Evolutionary conservation across 352 stramenopile species (phyloP).

Genomic region (Albugo candida): DNA sequence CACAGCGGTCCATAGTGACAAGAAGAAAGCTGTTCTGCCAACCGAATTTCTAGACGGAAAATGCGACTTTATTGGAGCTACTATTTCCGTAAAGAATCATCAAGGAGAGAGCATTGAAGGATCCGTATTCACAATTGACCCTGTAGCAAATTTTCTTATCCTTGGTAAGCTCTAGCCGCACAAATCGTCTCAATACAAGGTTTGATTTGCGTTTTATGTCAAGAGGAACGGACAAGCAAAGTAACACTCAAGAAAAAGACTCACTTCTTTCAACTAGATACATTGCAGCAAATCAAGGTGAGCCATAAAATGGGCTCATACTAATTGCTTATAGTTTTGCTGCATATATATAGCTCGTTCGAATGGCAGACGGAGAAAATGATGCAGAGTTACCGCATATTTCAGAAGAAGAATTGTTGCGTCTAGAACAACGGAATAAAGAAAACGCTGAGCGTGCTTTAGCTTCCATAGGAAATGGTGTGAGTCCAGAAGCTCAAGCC

Average conservation of each 20-base stretch:
- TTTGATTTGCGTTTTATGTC: neutral
- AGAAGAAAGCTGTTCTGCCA: constrained; percentile 11
- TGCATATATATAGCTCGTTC: constrained; percentile 31
- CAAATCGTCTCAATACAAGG: no score
- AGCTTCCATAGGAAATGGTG: constrained; percentile 61
- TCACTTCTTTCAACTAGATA: constrained; percentile 48
- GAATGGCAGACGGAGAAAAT: constrained; percentile 15
- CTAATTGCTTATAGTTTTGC: constrained; percentile 1
- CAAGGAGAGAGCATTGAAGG: constrained; percentile 36
- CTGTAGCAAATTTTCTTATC: constrained; percentile 59
- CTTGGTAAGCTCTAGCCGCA: constrained; percentile 18
- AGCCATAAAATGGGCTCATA: neutral
- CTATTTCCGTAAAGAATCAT: constrained; percentile 34
- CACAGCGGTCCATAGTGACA: no score
- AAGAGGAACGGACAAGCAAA: constrained; percentile 34
- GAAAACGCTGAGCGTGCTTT: constrained; percentile 37
- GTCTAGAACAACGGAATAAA: constrained; percentile 62
- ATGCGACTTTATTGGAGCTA: constrained; percentile 33
- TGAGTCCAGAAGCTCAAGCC: constrained; percentile 39
- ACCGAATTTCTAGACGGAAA: constrained; percentile 34
- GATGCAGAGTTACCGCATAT: constrained; percentile 29
- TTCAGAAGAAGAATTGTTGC: constrained; percentile 47
- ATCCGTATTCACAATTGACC: constrained; percentile 58
- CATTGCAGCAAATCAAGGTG: constrained; percentile 44
- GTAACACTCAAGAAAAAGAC: constrained; percentile 34